Percentiles rank a stretch among this genome's conserved stretches.
Conservation (phyloP, 129 eudicot genomes). For the carrot (Daucus carota) region DH1_v3.0 NC_030389.2:40391501-40392000, state of each 20-base stretch:
- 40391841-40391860: neutral
- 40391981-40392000: neutral
- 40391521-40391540: neutral
- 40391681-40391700: slow-evolving; percentile 4
- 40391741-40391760: neutral
- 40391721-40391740: neutral
- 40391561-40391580: neutral
- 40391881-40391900: neutral
- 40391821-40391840: neutral
- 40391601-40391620: neutral
- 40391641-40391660: neutral
- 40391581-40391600: neutral
- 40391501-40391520: neutral
- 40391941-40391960: slow-evolving; percentile 11
- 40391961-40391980: slow-evolving; percentile 7
- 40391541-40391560: neutral
- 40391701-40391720: slow-evolving; percentile 6
- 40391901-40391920: neutral
- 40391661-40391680: slow-evolving; percentile 5
- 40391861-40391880: neutral
- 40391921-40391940: neutral
- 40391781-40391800: no score
- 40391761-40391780: neutral
- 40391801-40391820: neutral
- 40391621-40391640: slow-evolving; percentile 7